Conservation (phyloP, 164 flowering plant species). For the Berberis vulgaris region DNA sequence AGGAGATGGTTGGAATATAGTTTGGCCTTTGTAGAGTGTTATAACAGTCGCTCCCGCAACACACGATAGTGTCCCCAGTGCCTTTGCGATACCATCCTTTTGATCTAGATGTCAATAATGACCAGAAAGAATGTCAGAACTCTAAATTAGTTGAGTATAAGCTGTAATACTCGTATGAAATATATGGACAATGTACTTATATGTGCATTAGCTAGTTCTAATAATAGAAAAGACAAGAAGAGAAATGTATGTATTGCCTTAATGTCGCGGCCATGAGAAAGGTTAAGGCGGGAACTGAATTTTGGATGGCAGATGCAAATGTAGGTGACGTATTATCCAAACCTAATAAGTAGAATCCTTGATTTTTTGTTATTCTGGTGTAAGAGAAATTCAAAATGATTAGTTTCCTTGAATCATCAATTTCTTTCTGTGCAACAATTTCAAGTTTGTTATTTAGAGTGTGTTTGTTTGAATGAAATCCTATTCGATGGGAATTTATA, state of each 20-base stretch:
- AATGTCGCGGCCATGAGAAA: conserved; percentile 94
- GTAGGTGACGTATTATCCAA: conserved; percentile 94
- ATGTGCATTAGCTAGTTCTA: too few species aligned
- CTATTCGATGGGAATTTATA: too few species aligned
- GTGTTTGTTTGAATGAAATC: too few species aligned
- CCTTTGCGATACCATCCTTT: conserved; percentile 82
- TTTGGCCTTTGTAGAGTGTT: conserved; percentile 88
- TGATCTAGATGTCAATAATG: conserved; percentile 28
- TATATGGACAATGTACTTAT: too few species aligned
- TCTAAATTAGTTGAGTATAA: too few species aligned
- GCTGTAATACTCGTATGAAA: too few species aligned
- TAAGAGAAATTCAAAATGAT: not conserved
- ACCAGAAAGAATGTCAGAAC: too few species aligned
- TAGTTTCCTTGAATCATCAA: not conserved
- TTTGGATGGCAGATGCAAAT: conserved; percentile 94
- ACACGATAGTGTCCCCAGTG: conserved; percentile 59
- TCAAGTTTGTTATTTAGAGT: too few species aligned
- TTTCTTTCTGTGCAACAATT: not conserved
- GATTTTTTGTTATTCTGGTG: conserved; percentile 91
- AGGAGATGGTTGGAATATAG: conserved; percentile 56
- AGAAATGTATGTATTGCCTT: conserved; percentile 26
- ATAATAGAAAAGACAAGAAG: not conserved
- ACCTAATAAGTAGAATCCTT: conserved; percentile 97
- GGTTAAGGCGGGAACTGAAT: conserved; percentile 97
- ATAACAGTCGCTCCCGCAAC: conserved; percentile 91